Percentiles rank a stretch among this genome's conserved stretches.
Conservation (phyloP, 2,329 filamentous ascomycete genomes). For the Aspergillus sp. region DNA sequence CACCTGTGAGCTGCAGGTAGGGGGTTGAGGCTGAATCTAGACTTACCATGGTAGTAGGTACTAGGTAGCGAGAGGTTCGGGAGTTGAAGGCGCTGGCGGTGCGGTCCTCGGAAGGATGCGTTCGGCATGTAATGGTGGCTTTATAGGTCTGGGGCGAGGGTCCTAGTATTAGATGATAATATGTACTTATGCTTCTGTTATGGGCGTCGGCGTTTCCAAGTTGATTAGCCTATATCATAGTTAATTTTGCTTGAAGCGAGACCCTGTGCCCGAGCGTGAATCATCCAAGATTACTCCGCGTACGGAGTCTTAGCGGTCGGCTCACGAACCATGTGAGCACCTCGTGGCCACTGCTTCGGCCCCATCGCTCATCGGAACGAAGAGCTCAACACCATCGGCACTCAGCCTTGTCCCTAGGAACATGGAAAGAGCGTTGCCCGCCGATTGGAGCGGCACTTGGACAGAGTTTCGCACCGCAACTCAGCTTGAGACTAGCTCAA, state of each 20-base stretch:
- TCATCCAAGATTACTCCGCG: not conserved
- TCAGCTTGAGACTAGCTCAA: not conserved
- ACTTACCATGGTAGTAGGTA: not conserved
- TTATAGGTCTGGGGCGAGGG: not conserved
- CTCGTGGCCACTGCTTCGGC: not conserved
- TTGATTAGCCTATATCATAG: not conserved
- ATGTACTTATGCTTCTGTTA: not conserved
- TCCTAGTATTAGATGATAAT: not conserved
- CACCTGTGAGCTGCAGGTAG: too few relatives aligned
- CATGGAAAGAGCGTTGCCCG: not conserved
- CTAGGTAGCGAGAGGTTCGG: not conserved
- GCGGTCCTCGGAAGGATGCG: not conserved
- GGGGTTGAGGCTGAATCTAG: not conserved
- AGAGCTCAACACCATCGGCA: not conserved
- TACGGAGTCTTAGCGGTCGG: not conserved
- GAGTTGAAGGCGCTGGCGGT: not conserved
- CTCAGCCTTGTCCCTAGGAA: slow-evolving; percentile 8
- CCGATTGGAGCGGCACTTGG: slow-evolving; percentile 6
- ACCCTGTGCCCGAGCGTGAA: not conserved
- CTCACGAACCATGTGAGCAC: not conserved
- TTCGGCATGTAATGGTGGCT: not conserved
- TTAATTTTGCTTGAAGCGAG: not conserved
- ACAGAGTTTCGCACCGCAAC: not conserved
- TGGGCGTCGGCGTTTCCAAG: not conserved
- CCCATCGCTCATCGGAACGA: not conserved